phyloP scores from a whole-genome alignment of 1,284 basidiomycete species.

The Cryptococcus sp. region DNA sequence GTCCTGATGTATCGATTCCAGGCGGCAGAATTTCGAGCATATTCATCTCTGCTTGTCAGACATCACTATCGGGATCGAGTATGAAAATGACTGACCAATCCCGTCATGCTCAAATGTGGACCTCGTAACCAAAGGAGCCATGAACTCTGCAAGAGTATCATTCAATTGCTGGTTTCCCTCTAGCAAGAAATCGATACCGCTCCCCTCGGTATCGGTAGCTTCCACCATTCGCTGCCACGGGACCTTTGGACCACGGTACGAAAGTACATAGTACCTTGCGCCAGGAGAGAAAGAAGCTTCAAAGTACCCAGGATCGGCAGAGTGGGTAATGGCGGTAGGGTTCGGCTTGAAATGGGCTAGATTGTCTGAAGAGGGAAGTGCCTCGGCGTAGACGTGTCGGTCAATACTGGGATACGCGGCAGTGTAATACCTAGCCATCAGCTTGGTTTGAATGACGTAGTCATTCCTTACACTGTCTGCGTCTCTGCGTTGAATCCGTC shows the following conservation, averaged over 20 bases:
- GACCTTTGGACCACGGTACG: slow-evolving; percentile 73
- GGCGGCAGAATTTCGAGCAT: slow-evolving; percentile 86
- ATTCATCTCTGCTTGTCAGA: slow-evolving; percentile 61
- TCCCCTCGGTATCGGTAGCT: slow-evolving; percentile 31
- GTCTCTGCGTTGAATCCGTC: slow-evolving; percentile 65
- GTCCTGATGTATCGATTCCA: slow-evolving; percentile 83
- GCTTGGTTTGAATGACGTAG: neutral
- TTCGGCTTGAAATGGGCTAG: slow-evolving; percentile 22
- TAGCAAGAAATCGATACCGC: slow-evolving; percentile 55
- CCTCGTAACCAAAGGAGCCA: slow-evolving; percentile 65
- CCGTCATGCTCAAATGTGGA: slow-evolving; percentile 73
- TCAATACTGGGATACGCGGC: slow-evolving; percentile 78
- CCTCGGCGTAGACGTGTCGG: slow-evolving; percentile 74
- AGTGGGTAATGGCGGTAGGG: slow-evolving; percentile 62
- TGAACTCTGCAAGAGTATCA: slow-evolving; percentile 63
- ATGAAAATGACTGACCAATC: slow-evolving; percentile 57
- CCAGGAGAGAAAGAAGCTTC: slow-evolving; percentile 70
- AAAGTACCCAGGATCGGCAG: slow-evolving; percentile 60
- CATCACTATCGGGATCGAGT: slow-evolving; percentile 14
- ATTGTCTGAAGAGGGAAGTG: slow-evolving; percentile 53
- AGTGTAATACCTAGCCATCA: slow-evolving; percentile 68
- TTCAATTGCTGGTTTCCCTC: slow-evolving; percentile 71
- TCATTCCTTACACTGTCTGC: slow-evolving; percentile 59
- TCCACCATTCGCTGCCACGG: slow-evolving; percentile 82
- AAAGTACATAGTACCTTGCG: slow-evolving; percentile 77